Evolutionary conservation across 805 yeast species (phyloP).

Genomic region (Saccharomycopsis vini): DNA sequence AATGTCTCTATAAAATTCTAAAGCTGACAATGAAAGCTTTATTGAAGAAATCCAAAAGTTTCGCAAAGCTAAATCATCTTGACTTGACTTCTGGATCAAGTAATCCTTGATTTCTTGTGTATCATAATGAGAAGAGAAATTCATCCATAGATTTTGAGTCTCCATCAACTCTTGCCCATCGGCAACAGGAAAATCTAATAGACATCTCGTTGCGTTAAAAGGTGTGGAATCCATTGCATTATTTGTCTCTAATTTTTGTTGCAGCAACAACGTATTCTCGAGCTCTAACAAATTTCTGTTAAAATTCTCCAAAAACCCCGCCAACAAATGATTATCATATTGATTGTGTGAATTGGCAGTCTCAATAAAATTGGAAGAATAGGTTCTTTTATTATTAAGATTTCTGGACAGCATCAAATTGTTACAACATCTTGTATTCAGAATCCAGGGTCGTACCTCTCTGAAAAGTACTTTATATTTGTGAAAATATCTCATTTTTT

Average conservation of each 20-base stretch:
- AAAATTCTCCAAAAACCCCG: too few relatives aligned
- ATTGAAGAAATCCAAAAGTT: slow-evolving; percentile 12
- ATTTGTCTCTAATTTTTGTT: background rate
- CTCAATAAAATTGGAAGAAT: too few relatives aligned
- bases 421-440: too few relatives aligned
- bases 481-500: too few relatives aligned
- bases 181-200: slow-evolving; percentile 1
- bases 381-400: too few relatives aligned
- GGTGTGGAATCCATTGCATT: too few relatives aligned
- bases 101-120: background rate
- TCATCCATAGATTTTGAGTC: background rate
- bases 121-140: slow-evolving; percentile 1
- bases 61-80: background rate
- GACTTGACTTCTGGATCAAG: background rate
- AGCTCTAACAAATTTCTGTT: too few relatives aligned
- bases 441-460: too few relatives aligned
- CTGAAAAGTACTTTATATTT: too few relatives aligned
- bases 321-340: too few relatives aligned
- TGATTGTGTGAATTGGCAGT: too few relatives aligned
- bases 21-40: slow-evolving; percentile 2
- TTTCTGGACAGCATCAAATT: too few relatives aligned
- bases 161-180: background rate
- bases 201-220: slow-evolving; percentile 1
- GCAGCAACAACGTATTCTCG: background rate
- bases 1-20: slow-evolving; percentile 6